Conservation (phyloP, 345 rosid species). For the Aurinia saxatilis region DNA sequence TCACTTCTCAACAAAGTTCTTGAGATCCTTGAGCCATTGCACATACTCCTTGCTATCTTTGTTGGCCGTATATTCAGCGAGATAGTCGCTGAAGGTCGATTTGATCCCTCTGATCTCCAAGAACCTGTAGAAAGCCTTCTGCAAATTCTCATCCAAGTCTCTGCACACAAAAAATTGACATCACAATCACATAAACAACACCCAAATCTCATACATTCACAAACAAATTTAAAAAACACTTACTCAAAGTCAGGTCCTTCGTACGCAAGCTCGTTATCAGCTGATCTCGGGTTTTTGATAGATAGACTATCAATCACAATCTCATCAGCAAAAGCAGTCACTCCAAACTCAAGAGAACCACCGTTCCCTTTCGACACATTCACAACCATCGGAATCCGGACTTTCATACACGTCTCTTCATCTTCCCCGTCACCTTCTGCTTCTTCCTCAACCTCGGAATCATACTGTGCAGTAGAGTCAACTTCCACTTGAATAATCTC, state of each 20-base stretch:
- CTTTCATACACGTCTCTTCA: background rate
- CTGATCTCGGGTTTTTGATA: constrained; percentile 30
- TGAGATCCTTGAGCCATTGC: constrained; percentile 51
- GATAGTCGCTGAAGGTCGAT: constrained; percentile 33
- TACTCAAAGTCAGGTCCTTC: constrained; percentile 67
- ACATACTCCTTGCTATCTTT: constrained; percentile 57
- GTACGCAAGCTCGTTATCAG: constrained; percentile 36
- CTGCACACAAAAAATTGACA: constrained; percentile 25
- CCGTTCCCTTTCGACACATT: constrained; percentile 37
- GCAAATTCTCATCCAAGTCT: constrained; percentile 63
- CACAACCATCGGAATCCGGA: constrained; percentile 46
- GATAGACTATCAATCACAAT: constrained; percentile 51
- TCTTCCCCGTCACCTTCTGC: constrained; percentile 15
- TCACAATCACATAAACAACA: constrained; percentile 8
- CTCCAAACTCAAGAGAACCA: constrained; percentile 41
- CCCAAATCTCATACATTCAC: background rate
- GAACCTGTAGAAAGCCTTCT: constrained; percentile 54
- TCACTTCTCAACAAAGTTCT: constrained; percentile 42
- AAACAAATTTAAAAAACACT: constrained; percentile 8
- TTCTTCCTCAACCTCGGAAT: constrained; percentile 6
- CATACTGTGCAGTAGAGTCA: constrained; percentile 27
- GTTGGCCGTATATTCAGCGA: constrained; percentile 41
- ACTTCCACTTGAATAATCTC: constrained; percentile 51
- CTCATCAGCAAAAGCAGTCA: constrained; percentile 45
- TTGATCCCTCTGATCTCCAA: constrained; percentile 65